A percentile compares a stretch with the other conserved stretches of the same genome.
Conservation (phyloP, 2,329 filamentous ascomycete genomes). For the Fusarium sterilihyphosum region DNA sequence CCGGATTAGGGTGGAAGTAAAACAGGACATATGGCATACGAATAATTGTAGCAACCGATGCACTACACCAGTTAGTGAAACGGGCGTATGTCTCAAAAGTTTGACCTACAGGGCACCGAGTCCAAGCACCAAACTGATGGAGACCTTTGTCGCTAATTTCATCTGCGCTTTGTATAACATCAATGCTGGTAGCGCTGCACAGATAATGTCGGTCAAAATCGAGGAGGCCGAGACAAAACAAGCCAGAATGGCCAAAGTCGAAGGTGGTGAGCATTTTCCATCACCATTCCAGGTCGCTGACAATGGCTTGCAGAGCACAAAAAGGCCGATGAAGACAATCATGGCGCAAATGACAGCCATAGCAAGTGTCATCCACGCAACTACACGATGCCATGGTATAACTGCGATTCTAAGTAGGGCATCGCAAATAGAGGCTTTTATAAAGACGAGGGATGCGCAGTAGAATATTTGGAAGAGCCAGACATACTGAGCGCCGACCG, state of each 20-base stretch:
- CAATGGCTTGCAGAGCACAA: constrained; percentile 11
- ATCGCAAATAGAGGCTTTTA: constrained; percentile 1
- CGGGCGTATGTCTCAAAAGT: rapidly evolving
- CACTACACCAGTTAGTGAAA: not conserved
- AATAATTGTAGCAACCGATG: constrained; percentile 8
- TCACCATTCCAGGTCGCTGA: constrained; percentile 1
- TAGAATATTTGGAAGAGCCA: not conserved
- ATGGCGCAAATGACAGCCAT: not conserved
- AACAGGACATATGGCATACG: constrained; percentile 5
- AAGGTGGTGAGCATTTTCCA: constrained; percentile 1
- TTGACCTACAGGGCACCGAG: constrained; percentile 19
- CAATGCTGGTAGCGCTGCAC: constrained; percentile 10
- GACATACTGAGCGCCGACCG: not conserved
- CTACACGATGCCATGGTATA: not conserved
- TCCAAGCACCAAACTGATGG: constrained; percentile 12
- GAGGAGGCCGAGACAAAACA: constrained; percentile 17
- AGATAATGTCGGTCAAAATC: constrained; percentile 7
- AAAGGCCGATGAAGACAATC: not conserved
- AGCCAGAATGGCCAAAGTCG: not conserved
- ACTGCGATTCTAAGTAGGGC: not conserved
- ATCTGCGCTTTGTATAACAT: constrained; percentile 28
- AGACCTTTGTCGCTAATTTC: constrained; percentile 17
- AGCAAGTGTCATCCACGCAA: not conserved
- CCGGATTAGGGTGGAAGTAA: not conserved
- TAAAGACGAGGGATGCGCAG: not conserved